Evolutionary conservation across 345 rosid species (phyloP), one percentile per base, ranked within the genome.

Genomic region (Brassica juncea): DNA sequence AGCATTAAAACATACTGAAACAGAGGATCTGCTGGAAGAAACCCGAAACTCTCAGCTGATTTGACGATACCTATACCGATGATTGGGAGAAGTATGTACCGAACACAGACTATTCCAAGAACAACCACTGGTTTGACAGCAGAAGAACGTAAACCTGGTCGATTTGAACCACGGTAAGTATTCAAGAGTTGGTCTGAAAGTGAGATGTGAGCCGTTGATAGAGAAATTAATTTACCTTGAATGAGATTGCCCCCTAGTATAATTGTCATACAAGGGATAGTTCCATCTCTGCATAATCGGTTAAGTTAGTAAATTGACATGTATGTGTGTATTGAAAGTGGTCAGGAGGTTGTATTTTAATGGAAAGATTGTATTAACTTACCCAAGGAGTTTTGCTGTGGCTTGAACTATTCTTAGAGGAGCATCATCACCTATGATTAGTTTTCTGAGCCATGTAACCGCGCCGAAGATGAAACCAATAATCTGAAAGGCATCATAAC

Each of bases 241-340:
- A 87, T 83, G 72, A 95, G 98, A 86, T 93, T 95, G 79, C 97
- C 98, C 63, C 99, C 98, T 15, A 95, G 80, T 68, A 95, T 93
- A 80, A 95, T 92, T 4, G 93, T 95, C 81, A 91, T 90, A 31
- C 92, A 91, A 63, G 99, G 98, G 70, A 95, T 89, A 4, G 98
- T 93, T 70, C 91, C 99, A 76, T 90, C 90, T 71, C 99, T 93
- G 84, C 83, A 81, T 3, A 66, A 47, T 47, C 1, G 11, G 34
- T 42, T n/a, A 21, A 49, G 79, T 75, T 63, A 80, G 61, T 70
- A 54, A 28, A 7, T 62, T 62, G 25, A 73, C 63, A 72, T 63
- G 49, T 52, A 66, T 49, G 67, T 55, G 34, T 4, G 34, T 4
- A 66, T 52, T 66, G 39, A 21, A 70, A 54, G 42, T 66, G 16